phyloP scores from a whole-genome alignment of 129 eudicot genomes.

The Kitagawia praeruptora region DNA sequence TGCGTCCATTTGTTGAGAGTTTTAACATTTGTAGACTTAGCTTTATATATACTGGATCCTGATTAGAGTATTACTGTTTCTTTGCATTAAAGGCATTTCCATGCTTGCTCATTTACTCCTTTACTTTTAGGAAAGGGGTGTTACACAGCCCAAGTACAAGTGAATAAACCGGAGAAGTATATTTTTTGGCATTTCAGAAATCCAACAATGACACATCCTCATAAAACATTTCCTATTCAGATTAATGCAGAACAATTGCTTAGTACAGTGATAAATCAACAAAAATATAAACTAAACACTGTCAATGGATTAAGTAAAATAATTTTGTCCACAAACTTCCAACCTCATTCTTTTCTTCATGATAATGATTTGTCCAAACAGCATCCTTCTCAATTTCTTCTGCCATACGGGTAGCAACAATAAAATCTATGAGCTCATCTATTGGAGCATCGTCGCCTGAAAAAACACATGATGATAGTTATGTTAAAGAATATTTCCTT shows the following conservation, averaged over 20 bases:
- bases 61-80: background rate
- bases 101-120: background rate
- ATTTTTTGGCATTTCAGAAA: too few species aligned
- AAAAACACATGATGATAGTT: slow-evolving; percentile 2
- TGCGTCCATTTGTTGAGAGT: too few species aligned
- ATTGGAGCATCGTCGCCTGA: slow-evolving; percentile 58
- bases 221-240: background rate
- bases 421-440: slow-evolving; percentile 62
- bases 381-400: slow-evolving; percentile 21
- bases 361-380: slow-evolving; percentile 6
- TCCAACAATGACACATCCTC: too few species aligned
- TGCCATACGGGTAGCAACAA: slow-evolving; percentile 66
- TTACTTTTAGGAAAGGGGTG: background rate
- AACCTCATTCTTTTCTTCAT: slow-evolving; percentile 44
- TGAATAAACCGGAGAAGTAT: background rate
- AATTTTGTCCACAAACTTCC: background rate
- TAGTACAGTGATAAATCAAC: background rate
- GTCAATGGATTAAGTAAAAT: background rate
- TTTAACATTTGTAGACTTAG: too few species aligned
- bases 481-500: background rate
- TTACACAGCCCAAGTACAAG: background rate
- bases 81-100: background rate
- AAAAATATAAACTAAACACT: too few species aligned
- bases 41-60: too few species aligned
- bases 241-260: background rate